Percentiles rank a stretch among this genome's conserved stretches.
phyloP scores from a whole-genome alignment of 768 basidiomycete genomes.

The Hebeloma cylindrosporum region DNA sequence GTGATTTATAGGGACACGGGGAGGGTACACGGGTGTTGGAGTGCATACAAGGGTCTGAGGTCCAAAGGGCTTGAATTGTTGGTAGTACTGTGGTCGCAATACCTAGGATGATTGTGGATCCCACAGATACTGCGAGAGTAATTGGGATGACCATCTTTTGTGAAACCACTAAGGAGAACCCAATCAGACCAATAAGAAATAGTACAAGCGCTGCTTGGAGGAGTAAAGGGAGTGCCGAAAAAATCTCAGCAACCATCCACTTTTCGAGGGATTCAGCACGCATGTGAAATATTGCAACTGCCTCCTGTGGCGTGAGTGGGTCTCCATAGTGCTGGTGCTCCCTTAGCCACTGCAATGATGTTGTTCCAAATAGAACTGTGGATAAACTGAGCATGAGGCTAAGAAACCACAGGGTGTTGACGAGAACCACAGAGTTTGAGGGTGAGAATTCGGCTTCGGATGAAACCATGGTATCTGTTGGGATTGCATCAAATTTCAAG shows the following conservation, averaged over 20 bases:
- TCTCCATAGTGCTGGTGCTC: constrained; percentile 14
- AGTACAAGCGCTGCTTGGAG: constrained; percentile 29
- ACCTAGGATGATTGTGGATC: constrained; percentile 17
- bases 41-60: not conserved
- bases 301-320: constrained; percentile 7
- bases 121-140: constrained; percentile 19
- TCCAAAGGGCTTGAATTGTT: constrained; percentile 13
- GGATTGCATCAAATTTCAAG: not conserved
- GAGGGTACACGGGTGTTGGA: constrained; percentile 5
- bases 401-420: constrained; percentile 14
- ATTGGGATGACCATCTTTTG: constrained; percentile 16
- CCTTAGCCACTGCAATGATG: constrained; percentile 16
- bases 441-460: constrained; percentile 1
- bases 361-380: constrained; percentile 15
- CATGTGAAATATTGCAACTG: constrained; percentile 23
- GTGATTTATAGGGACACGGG: constrained; percentile 27
- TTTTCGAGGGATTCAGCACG: constrained; percentile 25
- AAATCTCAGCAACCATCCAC: constrained; percentile 28
- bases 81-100: constrained; percentile 27
- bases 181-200: constrained; percentile 28
- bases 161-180: constrained; percentile 21
- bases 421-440: constrained; percentile 6
- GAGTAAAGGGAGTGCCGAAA: constrained; percentile 27
- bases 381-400: constrained; percentile 16
- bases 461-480: not conserved